phyloP scores from a whole-genome alignment of 192 early-diverging fungal species.

The Linnemannia elongata region DNA sequence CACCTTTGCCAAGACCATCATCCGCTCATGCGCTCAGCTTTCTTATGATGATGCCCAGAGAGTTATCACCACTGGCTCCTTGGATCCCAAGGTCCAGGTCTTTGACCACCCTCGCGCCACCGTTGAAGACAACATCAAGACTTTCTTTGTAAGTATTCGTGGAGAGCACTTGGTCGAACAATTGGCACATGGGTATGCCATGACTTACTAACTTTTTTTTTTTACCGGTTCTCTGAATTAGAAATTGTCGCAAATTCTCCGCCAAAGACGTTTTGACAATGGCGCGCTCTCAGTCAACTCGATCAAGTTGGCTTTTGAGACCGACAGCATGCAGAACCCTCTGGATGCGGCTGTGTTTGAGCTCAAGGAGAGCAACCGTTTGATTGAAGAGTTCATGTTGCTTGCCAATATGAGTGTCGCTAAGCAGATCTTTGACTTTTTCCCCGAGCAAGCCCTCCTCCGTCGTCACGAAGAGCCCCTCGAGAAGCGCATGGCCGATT shows the following conservation, averaged over 20 bases:
- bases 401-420: conserved; percentile 97
- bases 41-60: conserved; percentile 94
- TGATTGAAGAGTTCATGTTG: conserved; percentile 98
- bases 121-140: conserved; percentile 57
- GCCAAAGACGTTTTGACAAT: conserved; percentile 77
- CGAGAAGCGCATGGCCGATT: conserved; percentile 73
- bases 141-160: conserved; percentile 58
- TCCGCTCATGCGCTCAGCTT: conserved; percentile 92
- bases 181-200: background rate
- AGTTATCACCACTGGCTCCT: conserved; percentile 74
- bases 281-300: conserved; percentile 92
- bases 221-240: background rate
- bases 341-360: conserved; percentile 89
- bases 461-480: conserved; percentile 84
- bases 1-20: conserved; percentile 88
- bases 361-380: conserved; percentile 89
- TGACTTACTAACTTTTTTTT: background rate
- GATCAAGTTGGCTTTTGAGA: conserved; percentile 89
- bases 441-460: conserved; percentile 94
- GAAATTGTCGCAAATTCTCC: conserved; percentile 81
- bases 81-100: conserved; percentile 64
- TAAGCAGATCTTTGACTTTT: conserved; percentile 86
- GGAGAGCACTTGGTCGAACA: background rate
- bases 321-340: conserved; percentile 89
- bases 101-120: conserved; percentile 40